Evolutionary conservation across 1,139 yeast species (phyloP), one percentile per base, ranked within the genome.

Genomic region (Yamadazyma triangularis): DNA sequence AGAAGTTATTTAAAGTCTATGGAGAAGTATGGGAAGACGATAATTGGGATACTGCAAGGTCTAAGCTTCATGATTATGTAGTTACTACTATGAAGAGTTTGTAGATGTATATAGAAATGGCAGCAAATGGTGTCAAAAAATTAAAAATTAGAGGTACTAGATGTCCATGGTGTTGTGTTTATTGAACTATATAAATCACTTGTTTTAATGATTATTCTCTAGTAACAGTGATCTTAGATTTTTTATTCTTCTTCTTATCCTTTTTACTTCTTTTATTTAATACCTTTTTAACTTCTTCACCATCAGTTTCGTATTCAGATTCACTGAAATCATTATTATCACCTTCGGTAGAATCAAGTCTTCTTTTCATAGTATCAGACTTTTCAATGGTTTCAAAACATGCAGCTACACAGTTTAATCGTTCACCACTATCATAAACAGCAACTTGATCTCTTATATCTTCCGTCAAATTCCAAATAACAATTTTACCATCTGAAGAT

Each of bases 401-500:
- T 16, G 84, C 73, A 10, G 80, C 74, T 12, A 88, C 80, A 60
- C 96, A 89, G 55, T 87, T 91, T 40, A 91, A 71, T 50, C 98
- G 72, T 58, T 91, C 96, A n/a, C 95, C 95, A 15, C 93, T 76
- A 42, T 81, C 87, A 55, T 88, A 89, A 2, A 87, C 93, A 0
- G 96, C 96, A 14, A 87, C 71, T 56, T 88, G 95, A 46, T 85
- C 95, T 45, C 71, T 70, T 1, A 63, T 49, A 2, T 42, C 38
- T 13, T 43, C 44, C 4, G 60, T 47, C 48, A 89, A 60, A 50
- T 88, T 84, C 96, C 97, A 91, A 3, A 91, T 80, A 10, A 89
- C 95, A 33, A 91, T 79, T 48, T 77, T 83, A 24, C 98, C 97
- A 54, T 91, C 97, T 0, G 96, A 86, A 0, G 96, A 85, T 9